phyloP scores from a whole-genome alignment of 176 grass and related monocot genomes.

The Hyparrhenia diplandra region DNA sequence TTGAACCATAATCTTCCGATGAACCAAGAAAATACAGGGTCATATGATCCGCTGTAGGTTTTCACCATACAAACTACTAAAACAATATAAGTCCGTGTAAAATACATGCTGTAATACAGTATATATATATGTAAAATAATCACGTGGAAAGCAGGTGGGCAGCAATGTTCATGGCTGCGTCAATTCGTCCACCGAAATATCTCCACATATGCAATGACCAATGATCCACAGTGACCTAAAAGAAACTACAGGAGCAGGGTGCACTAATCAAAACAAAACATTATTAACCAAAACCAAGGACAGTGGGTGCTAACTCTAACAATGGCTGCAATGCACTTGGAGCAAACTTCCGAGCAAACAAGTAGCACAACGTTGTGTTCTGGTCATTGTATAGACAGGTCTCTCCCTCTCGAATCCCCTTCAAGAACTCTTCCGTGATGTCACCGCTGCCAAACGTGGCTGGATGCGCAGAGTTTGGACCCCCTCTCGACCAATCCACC shows the following conservation, averaged over 20 bases:
- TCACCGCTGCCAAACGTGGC: conserved; percentile 77
- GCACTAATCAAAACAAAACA: not conserved
- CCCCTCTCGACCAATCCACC: conserved; percentile 96
- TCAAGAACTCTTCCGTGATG: conserved; percentile 72
- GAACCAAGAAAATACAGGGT: not conserved
- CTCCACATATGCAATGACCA: conserved; percentile 27
- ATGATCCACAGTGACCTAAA: conserved; percentile 18
- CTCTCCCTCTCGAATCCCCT: conserved; percentile 39
- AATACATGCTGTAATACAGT: not conserved
- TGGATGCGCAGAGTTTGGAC: conserved; percentile 73
- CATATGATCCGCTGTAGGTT: conserved; percentile 18
- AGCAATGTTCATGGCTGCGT: not conserved
- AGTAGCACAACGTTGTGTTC: conserved; percentile 53
- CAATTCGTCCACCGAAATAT: not conserved
- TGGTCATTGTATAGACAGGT: conserved; percentile 70
- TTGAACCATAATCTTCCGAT: not conserved
- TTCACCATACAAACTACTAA: conserved; percentile 24
- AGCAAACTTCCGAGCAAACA: conserved; percentile 93
- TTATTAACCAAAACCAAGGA: conserved; percentile 49
- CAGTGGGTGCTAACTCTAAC: conserved; percentile 57
- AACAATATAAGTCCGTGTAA: conserved; percentile 23
- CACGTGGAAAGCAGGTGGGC: not conserved
- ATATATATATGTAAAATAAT: conserved; percentile 20
- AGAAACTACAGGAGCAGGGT: not conserved
- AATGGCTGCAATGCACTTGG: conserved; percentile 73